Base-by-base conservation (phyloP, 2,329 filamentous ascomycete species). In the Diplodia sapinea region DNA sequence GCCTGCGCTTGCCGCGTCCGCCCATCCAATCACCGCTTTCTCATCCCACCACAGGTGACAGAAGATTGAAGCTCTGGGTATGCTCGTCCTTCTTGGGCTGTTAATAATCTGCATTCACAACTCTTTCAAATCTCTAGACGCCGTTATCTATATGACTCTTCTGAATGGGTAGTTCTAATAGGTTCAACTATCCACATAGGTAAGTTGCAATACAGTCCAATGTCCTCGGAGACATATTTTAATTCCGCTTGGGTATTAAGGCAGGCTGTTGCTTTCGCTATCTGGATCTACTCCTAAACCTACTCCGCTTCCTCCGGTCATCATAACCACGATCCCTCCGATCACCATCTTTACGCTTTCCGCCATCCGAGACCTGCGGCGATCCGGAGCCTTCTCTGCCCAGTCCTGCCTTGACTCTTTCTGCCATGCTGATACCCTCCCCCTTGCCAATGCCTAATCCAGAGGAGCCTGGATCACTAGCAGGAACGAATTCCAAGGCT, bases 401-500 rank as follows among this genome's bases (percentile, higher is more conserved):
- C 29, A 64, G 31, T 4, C 66, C 66, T 36, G 52, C 66, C 59
- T 51, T 68, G 40, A 68, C 59, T 33, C 67, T 68, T 54, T 63
- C 67, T 1, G 55, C 43, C 61, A 59, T 59, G 31, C 36, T 68
- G 9, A 49, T 38, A 11, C 51, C 51, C 38, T 57, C 52, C 13
- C 67, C 56, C 15, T 55, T 57, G 9, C 65, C 54, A 17, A 66
- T 51, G 17, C 65, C 68, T 65, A 36, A 70, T 63, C 63, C 69
- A 65, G 54, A 73, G 67, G 43, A 71, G 52, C 13, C 70, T 70
- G 72, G 7, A 73, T 75, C 15, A 70, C 71, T 65, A 70, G 71
- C 52, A 69, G 69, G 66, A 73, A 79, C 77, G 47, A 79, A 79
- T 2, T 77, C 75, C 17, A 79, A 70, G 17, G 72, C 70, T 33